A percentile compares a stretch with the other conserved stretches of the same genome.
Evolutionary conservation across 371 early-diverging fungal species (phyloP).

Genomic region (Haplosporangium sp.): DNA sequence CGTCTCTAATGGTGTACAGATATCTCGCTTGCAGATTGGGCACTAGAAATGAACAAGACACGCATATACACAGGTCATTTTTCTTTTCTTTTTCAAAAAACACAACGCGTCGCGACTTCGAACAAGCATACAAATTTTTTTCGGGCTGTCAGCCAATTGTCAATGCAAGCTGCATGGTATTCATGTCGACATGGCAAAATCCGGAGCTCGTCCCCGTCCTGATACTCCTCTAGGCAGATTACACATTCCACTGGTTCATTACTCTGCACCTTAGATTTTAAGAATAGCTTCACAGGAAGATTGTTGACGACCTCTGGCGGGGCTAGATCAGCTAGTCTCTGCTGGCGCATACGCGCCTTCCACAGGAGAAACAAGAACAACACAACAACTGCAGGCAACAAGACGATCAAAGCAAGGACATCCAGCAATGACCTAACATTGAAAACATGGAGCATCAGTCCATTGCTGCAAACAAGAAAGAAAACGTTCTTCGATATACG

Average conservation of each 20-base stretch:
- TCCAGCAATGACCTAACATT: constrained; percentile 71
- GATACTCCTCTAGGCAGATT: constrained; percentile 94
- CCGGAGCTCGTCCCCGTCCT: constrained; percentile 80
- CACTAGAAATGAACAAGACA: constrained; percentile 60
- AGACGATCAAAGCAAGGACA: constrained; percentile 73
- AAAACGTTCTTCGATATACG: background rate
- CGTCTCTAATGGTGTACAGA: constrained; percentile 60
- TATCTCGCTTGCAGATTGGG: constrained; percentile 83
- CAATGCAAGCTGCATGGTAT: constrained; percentile 94
- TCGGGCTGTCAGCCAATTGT: constrained; percentile 83
- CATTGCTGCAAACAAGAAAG: background rate
- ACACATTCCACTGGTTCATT: constrained; percentile 86
- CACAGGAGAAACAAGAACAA: constrained; percentile 75
- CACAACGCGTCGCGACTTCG: background rate
- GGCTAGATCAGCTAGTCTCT: constrained; percentile 70
- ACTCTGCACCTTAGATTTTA: constrained; percentile 62
- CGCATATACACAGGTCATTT: background rate
- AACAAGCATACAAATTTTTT: constrained; percentile 76
- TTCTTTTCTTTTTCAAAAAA: background rate
- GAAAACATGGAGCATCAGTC: background rate
- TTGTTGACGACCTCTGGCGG: constrained; percentile 71
- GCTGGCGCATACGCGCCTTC: constrained; percentile 71
- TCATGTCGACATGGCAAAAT: constrained; percentile 90
- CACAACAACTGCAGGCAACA: constrained; percentile 78
- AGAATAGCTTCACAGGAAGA: constrained; percentile 70